phyloP scores from a whole-genome alignment of 2,329 filamentous ascomycete species.

The Fusarium dlaminii region DNA sequence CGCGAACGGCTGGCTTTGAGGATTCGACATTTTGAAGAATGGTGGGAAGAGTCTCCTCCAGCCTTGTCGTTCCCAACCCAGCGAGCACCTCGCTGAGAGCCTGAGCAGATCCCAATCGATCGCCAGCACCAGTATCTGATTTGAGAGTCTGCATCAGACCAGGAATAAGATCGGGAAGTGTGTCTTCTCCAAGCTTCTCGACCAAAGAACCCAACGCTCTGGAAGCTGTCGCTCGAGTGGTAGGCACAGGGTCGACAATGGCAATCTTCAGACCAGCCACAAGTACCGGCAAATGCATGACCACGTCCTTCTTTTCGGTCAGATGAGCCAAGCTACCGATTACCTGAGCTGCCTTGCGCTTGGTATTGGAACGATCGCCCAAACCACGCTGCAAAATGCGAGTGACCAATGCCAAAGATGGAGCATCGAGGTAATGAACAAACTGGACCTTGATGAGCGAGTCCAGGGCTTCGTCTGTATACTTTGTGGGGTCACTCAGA shows the following conservation, averaged over 20 bases:
- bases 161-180: conserved; percentile 95
- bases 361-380: conserved; percentile 90
- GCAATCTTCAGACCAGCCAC: conserved; percentile 90
- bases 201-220: conserved; percentile 96
- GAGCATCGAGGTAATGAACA: conserved; percentile 96
- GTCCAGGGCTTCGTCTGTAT: conserved; percentile 94
- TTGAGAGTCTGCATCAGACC: conserved; percentile 98
- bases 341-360: conserved; percentile 95
- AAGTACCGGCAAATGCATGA: conserved; percentile 88
- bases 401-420: conserved; percentile 92
- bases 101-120: conserved; percentile 94
- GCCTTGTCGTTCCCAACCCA: conserved; percentile 87
- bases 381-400: conserved; percentile 94
- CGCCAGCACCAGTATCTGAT: conserved; percentile 94
- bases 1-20: conserved; percentile 86
- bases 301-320: conserved; percentile 93
- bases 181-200: conserved; percentile 97
- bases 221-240: conserved; percentile 93
- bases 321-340: conserved; percentile 97
- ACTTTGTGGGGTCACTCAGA: conserved; percentile 95
- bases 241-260: conserved; percentile 94
- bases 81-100: conserved; percentile 96
- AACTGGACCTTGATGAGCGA: conserved; percentile 98
- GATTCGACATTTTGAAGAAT: conserved; percentile 97
- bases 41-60: conserved; percentile 95